These are phyloP conservation scores for Millerozyma acaciae DNA, from an alignment of 805 yeast genomes.

Conservation along the genomic window DNA sequence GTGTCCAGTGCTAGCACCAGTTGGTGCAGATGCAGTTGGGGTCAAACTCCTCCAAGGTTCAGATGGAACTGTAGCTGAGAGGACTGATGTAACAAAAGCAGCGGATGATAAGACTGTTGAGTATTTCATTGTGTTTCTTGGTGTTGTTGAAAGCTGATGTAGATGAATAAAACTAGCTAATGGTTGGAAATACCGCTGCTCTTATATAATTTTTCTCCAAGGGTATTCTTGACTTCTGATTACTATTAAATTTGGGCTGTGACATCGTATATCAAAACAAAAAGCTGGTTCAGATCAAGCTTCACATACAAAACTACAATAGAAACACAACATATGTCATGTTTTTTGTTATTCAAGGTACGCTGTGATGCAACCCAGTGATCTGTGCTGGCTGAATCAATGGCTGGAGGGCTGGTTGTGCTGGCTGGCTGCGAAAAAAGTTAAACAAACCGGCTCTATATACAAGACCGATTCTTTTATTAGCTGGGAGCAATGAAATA, in stretches of 20 bases:
- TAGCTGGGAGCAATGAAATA: no score
- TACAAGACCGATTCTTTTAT: no score
- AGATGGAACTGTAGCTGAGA: constrained; percentile 62
- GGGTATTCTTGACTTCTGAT: no score
- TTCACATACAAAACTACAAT: no score
- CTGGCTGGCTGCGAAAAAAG: constrained; percentile 9
- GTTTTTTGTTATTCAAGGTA: no score
- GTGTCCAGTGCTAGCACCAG: constrained; percentile 58
- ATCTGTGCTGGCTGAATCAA: no score
- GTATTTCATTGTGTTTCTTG: constrained; percentile 15
- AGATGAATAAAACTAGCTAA: background rate
- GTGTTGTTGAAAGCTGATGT: background rate
- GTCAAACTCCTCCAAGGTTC: constrained; percentile 73
- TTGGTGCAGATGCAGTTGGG: constrained; percentile 49
- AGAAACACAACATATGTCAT: no score
- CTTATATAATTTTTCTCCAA: constrained; percentile 1
- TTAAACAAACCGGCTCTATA: background rate
- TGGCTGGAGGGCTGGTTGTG: no score
- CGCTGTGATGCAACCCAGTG: no score
- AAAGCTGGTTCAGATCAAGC: no score
- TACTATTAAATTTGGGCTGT: no score
- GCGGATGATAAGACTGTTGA: constrained; percentile 19
- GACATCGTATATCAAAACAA: no score
- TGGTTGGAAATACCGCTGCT: background rate
- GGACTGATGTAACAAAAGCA: constrained; percentile 44